These are phyloP conservation scores for Moniliella sp. DNA, from an alignment of 1,284 basidiomycete genomes.

Conservation along the genomic window DNA sequence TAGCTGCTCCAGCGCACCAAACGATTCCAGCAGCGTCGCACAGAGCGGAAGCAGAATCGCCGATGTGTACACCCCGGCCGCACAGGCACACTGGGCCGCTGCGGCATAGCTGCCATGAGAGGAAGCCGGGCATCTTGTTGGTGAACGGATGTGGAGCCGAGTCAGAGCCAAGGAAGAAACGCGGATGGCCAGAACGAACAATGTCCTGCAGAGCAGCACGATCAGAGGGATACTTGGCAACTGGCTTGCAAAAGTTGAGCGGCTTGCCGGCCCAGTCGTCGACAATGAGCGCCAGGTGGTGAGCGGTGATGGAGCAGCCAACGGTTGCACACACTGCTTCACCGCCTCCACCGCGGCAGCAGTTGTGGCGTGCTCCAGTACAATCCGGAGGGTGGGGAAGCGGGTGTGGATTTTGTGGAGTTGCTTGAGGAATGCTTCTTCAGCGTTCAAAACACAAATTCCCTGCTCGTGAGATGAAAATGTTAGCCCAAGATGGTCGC, in stretches of 20 bases:
- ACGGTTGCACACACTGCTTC: slow-evolving; percentile 44
- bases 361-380: slow-evolving; percentile 96
- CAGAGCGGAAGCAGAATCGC: slow-evolving; percentile 28
- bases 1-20: slow-evolving; percentile 26
- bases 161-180: slow-evolving; percentile 94
- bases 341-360: slow-evolving; percentile 67
- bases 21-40: slow-evolving; percentile 26
- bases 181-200: slow-evolving; percentile 50
- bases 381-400: slow-evolving; percentile 84
- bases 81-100: slow-evolving; percentile 16
- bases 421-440: slow-evolving; percentile 70
- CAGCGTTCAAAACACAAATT: slow-evolving; percentile 80
- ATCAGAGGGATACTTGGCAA: slow-evolving; percentile 87
- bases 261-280: slow-evolving; percentile 94
- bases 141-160: slow-evolving; percentile 72
- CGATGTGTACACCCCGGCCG: slow-evolving; percentile 31
- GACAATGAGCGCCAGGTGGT: slow-evolving; percentile 79
- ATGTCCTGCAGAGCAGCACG: slow-evolving; percentile 61
- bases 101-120: slow-evolving; percentile 10
- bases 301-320: slow-evolving; percentile 86
- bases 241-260: slow-evolving; percentile 91
- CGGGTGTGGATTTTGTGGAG: slow-evolving; percentile 56
- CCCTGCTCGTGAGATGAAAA: slow-evolving; percentile 40
- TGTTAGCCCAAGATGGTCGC: background rate
- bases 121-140: slow-evolving; percentile 47